Evolutionary conservation across 75 land plant genomes (phyloP).

Genomic region (Picea glauca): DNA sequence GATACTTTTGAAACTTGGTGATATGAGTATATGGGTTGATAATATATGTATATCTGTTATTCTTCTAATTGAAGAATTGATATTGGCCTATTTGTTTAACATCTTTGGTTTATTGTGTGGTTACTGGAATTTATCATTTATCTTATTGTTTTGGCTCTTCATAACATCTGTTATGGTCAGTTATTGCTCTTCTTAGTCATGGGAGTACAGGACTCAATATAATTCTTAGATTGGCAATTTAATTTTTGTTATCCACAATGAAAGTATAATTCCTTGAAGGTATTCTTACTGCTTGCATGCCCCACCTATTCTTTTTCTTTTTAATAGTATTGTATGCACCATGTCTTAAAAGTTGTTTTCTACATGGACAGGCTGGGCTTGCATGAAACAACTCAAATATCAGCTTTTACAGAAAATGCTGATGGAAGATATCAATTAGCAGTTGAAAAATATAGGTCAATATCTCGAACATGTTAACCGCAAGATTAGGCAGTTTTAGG

Average conservation of each 20-base stretch:
- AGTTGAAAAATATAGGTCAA: neutral
- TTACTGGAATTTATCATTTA: neutral
- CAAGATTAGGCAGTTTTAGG: neutral
- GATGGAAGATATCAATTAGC: neutral
- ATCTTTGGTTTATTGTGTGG: neutral
- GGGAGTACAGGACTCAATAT: neutral
- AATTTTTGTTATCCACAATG: too few relatives aligned
- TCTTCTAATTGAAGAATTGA: neutral
- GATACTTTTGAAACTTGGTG: neutral
- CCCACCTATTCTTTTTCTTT: neutral
- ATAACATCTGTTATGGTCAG: neutral
- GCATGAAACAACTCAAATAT: conserved; percentile 3
- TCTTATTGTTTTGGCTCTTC: neutral
- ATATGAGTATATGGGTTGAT: neutral
- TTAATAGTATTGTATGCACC: neutral
- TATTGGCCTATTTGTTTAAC: neutral
- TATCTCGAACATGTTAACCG: too few relatives aligned
- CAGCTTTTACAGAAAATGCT: neutral
- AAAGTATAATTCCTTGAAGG: conserved; percentile 6
- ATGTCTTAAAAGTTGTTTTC: neutral
- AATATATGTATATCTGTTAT: neutral
- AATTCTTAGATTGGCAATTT: too few relatives aligned
- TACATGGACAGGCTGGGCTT: neutral
- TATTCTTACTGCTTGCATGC: neutral
- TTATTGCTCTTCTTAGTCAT: conserved; percentile 1